These are phyloP conservation scores for Ceratocystis variospora DNA, from an alignment of 2,329 filamentous ascomycete genomes.

Conservation along the genomic window DNA sequence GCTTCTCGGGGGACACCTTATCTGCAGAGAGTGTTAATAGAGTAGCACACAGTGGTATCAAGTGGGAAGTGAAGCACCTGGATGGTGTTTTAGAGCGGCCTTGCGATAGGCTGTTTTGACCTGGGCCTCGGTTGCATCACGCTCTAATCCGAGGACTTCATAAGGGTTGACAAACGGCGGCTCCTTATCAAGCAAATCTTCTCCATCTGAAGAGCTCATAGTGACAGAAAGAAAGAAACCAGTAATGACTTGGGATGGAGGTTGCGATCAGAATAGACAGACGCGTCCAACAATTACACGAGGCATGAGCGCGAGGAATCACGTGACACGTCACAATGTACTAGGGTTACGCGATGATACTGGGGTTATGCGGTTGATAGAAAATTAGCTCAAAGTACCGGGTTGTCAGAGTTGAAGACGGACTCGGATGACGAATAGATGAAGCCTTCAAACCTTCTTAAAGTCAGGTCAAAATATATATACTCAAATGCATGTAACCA, in stretches of 20 bases:
- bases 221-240: too few relatives aligned
- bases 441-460: too few relatives aligned
- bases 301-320: neutral
- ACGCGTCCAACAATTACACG: too few relatives aligned
- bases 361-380: too few relatives aligned
- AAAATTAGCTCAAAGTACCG: too few relatives aligned
- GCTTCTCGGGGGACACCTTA: constrained; percentile 57
- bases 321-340: neutral
- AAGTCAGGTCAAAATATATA: too few relatives aligned
- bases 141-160: constrained; percentile 57
- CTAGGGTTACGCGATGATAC: too few relatives aligned
- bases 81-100: constrained; percentile 73
- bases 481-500: too few relatives aligned
- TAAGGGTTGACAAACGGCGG: constrained; percentile 64
- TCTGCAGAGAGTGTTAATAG: constrained; percentile 35
- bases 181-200: constrained; percentile 31
- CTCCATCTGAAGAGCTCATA: constrained; percentile 14
- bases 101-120: constrained; percentile 89
- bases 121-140: constrained; percentile 58
- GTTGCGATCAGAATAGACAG: too few relatives aligned
- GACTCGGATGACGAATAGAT: too few relatives aligned
- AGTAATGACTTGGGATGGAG: too few relatives aligned
- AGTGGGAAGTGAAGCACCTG: constrained; percentile 41
- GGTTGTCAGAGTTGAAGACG: too few relatives aligned
- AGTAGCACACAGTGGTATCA: neutral